These are phyloP conservation scores for Termitomyces sp. DNA, from an alignment of 768 basidiomycete genomes.

Conservation along the genomic window DNA sequence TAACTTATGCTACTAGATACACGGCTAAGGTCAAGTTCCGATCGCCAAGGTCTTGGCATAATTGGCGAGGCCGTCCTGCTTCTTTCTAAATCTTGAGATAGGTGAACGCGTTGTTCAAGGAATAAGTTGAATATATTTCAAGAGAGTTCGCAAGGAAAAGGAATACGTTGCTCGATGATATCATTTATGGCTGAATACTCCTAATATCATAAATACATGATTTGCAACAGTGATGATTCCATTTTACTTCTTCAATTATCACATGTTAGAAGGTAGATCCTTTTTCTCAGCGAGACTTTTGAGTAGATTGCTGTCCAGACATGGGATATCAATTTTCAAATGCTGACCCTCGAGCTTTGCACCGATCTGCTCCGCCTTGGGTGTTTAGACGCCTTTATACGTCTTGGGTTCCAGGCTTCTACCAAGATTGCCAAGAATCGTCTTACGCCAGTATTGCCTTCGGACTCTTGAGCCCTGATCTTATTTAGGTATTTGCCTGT, in stretches of 20 bases:
- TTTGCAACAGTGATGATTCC: neutral
- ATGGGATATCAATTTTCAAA: neutral
- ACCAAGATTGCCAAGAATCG: neutral
- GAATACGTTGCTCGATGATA: neutral
- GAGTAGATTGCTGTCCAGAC: neutral
- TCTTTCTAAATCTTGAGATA: slow-evolving; percentile 14
- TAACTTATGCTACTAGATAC: slow-evolving; percentile 8
- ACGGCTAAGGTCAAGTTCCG: slow-evolving; percentile 12
- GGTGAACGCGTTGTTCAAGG: slow-evolving; percentile 20
- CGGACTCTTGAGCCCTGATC: neutral
- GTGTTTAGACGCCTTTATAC: neutral
- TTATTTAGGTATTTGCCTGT: neutral
- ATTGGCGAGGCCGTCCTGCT: slow-evolving; percentile 8
- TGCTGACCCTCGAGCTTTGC: neutral
- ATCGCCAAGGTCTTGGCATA: slow-evolving; percentile 10
- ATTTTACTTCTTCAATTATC: neutral
- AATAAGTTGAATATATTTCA: slow-evolving; percentile 20
- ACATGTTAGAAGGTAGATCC: neutral
- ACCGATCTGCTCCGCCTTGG: neutral
- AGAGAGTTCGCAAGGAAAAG: slow-evolving; percentile 19
- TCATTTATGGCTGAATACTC: neutral
- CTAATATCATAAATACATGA: neutral
- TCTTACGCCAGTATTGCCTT: neutral
- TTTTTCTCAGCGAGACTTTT: neutral
- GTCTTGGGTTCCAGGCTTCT: neutral